Evolutionary conservation across 208 protist genomes (phyloP), one percentile per base, ranked within the genome.

Genomic region (Acanthamoeba lenticulata): DNA sequence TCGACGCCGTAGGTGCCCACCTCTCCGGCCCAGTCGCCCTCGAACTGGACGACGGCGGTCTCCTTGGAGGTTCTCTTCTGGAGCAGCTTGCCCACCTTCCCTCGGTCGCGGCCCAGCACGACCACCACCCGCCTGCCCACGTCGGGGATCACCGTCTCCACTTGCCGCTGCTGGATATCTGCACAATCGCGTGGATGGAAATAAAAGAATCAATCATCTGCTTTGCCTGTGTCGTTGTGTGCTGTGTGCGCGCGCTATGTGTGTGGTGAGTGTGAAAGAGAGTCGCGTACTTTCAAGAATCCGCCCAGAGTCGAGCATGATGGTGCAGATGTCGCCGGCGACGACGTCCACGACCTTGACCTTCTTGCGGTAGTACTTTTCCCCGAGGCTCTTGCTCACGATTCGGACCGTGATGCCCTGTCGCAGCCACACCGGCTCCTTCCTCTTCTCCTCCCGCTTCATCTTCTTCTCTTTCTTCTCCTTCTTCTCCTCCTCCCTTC

Each of bases 351-450:
- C 74, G 7, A 85, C 74, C n/a, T 47, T 85, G 9, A 52, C 74
- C 29, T 85, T 85, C 42, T 85, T 42, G 74, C 74, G 74, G n/a
- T 85, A 85, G 36, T 85, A 72, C 62, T 72, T 52, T 85, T 85
- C 74, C 9, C 74, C 74, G 42, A 85, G 42, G 42, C 74, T 85
- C 74, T 85, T 85, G 74, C 74, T 85, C 7, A 85, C 74, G 11
- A 85, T 85, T 21, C 74, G 34, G 34, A 85, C 74, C 6, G 42
- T 52, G 42, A 85, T 85, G 24, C 42, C 42, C 13, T 7, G 74
- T 29, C 40, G 42, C 11, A 85, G 40, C 74, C 74, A 85, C 11
- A 85, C 62, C 27, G 62, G 62, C 62, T 72, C 62, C n/a, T 34
- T 72, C 27, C 62, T 7, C n/a, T 72, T 24, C 62, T 72, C 27